Base-by-base conservation (phyloP, 805 yeast species). In the Priceomyces carsonii region DNA sequence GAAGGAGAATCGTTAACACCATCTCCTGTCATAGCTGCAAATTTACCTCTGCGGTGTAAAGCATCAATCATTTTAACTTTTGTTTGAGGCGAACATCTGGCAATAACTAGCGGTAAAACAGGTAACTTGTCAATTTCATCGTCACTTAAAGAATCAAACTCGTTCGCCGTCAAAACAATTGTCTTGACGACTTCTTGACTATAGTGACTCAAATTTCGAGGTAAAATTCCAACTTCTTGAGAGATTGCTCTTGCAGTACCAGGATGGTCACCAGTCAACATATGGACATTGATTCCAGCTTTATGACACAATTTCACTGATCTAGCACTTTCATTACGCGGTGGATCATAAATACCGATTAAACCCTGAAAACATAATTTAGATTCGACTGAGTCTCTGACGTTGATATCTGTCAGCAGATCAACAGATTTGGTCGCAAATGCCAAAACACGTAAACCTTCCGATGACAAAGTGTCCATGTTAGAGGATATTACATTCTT, bases 1-100 rank as follows among this genome's bases (percentile, higher is more conserved):
- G 85, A 76, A 17, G 91, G 91, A 2, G 89, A 82, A 54, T 84
- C 91, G 55, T 84, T 84, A 29, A 84, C 90, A 44, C 91, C 91
- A 56, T 84, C 91, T 33, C 69, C 69, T 9, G 69, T 63, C 69
- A 63, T 63, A 14, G 69, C 69, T 23, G 57, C 60, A 32, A 61
- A 62, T 43, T 62, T 63, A 6, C 44, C 35, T 29, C 69, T 51
- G 37, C 69, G 57, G 36, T 63, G 69, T 39, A 63, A 53, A 3
- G 69, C 69, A 13, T 62, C 68, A 38, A 63, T 62, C 69, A 63
- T 62, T 24, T 65, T 48, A n/a, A 63, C 69, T 42, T 63, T 63
- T 15, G 69, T 63, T 38, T 61, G 67, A 9, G 69, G 69, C 15
- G 69, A 66, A 53, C 69, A 63, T 30, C 69, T 48, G 12, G 68